Conservation (phyloP, 305 asterid genomes). For the Fraxinus sp. region DNA sequence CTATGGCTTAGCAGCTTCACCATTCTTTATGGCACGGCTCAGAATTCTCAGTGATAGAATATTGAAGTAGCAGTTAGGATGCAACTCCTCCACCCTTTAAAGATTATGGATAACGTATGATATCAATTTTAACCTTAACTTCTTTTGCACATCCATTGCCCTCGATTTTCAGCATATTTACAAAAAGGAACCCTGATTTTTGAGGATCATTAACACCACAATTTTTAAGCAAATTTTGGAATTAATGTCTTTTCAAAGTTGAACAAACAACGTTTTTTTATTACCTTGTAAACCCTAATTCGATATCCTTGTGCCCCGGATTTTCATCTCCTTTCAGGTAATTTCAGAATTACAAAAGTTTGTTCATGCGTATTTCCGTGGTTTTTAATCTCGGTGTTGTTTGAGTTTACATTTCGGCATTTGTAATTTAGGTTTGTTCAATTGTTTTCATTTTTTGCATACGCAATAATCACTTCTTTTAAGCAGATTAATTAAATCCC, state of each 20-base stretch:
- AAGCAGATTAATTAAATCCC: background rate
- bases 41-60: background rate
- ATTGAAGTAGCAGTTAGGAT: background rate
- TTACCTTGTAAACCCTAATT: slow-evolving; percentile 29
- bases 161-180: background rate
- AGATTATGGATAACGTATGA: slow-evolving; percentile 30
- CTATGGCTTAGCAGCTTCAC: slow-evolving; percentile 18
- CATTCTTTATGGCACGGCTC: slow-evolving; percentile 3
- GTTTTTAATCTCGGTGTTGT: slow-evolving; percentile 35
- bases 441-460: background rate
- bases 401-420: background rate
- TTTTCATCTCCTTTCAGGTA: slow-evolving; percentile 23
- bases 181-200: background rate
- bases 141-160: slow-evolving; percentile 10
- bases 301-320: slow-evolving; percentile 8
- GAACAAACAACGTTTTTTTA: too few species aligned
- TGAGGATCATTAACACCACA: background rate
- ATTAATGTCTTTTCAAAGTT: too few species aligned
- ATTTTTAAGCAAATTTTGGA: background rate
- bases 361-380: slow-evolving; percentile 17
- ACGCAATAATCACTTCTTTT: slow-evolving; percentile 7
- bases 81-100: background rate
- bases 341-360: slow-evolving; percentile 17
- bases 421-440: slow-evolving; percentile 26
- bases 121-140: slow-evolving; percentile 17